These are phyloP conservation scores for Aaosphaeria arxii DNA, from an alignment of 2,329 filamentous ascomycete species.

Conservation along the genomic window DNA sequence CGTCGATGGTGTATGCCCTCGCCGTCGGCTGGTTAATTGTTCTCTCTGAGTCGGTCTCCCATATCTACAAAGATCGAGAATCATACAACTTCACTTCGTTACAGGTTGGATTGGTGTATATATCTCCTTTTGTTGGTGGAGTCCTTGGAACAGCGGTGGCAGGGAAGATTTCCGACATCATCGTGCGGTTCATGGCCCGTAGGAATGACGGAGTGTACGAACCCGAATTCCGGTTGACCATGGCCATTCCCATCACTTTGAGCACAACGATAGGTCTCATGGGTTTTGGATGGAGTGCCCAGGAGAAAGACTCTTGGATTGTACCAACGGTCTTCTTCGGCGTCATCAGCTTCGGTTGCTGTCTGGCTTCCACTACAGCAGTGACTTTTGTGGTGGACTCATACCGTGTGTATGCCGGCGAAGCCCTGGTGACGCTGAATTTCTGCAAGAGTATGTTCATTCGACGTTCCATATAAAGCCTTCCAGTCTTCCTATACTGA, in stretches of 20 bases:
- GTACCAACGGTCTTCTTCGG: constrained; percentile 94
- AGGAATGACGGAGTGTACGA: constrained; percentile 94
- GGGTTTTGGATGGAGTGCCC: constrained; percentile 92
- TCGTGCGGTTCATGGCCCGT: constrained; percentile 77
- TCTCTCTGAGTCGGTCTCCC: constrained; percentile 79
- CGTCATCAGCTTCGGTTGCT: constrained; percentile 86
- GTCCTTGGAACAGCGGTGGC: constrained; percentile 89
- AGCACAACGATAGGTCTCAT: constrained; percentile 83
- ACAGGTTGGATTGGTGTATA: constrained; percentile 80
- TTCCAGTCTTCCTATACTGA: neutral
- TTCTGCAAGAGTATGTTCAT: constrained; percentile 72
- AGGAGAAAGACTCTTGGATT: constrained; percentile 75
- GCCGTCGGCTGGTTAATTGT: constrained; percentile 96
- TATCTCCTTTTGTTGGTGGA: constrained; percentile 80
- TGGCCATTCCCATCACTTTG: constrained; percentile 77
- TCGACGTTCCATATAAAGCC: neutral
- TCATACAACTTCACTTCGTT: constrained; percentile 79
- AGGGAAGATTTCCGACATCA: constrained; percentile 79
- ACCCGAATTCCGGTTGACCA: constrained; percentile 76
- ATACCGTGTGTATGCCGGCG: constrained; percentile 89
- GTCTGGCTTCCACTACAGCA: constrained; percentile 81
- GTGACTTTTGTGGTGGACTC: constrained; percentile 95
- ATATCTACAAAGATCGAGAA: constrained; percentile 68
- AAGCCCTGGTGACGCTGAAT: constrained; percentile 90
- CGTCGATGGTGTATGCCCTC: constrained; percentile 76